A percentile compares a stretch with the other conserved stretches of the same genome.
phyloP scores from a whole-genome alignment of 1,139 yeast genomes.

The Suhomyces wounanorum region DNA sequence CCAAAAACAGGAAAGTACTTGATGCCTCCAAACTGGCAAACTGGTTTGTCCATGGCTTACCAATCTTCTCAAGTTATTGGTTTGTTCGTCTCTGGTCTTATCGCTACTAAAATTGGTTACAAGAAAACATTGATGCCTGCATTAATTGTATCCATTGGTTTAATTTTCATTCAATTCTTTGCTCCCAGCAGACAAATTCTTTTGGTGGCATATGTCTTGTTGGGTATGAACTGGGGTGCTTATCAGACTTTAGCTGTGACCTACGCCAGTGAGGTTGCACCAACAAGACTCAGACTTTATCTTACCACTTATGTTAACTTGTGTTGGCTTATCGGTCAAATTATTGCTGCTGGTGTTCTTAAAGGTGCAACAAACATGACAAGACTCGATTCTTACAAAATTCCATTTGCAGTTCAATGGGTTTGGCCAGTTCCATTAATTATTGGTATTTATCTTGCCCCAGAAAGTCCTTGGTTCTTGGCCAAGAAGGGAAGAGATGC shows the following conservation, averaged over 20 bases:
- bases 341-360: constrained; percentile 49
- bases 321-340: constrained; percentile 55
- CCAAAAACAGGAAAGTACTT: constrained; percentile 32
- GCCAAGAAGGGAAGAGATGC: constrained; percentile 35
- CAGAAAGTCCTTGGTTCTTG: constrained; percentile 49
- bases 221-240: constrained; percentile 57
- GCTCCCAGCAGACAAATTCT: constrained; percentile 42
- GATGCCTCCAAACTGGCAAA: constrained; percentile 51
- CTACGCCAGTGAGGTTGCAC: constrained; percentile 58
- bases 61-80: constrained; percentile 51
- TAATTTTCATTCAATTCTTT: constrained; percentile 52
- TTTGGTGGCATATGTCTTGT: constrained; percentile 46
- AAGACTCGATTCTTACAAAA: constrained; percentile 35
- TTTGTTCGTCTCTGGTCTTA: constrained; percentile 42
- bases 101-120: constrained; percentile 51
- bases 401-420: constrained; percentile 61
- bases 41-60: constrained; percentile 46
- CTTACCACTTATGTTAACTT: constrained; percentile 50
- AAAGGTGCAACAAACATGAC: constrained; percentile 32
- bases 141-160: constrained; percentile 35
- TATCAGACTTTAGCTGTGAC: constrained; percentile 51
- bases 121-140: constrained; percentile 44
- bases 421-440: constrained; percentile 56
- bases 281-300: constrained; percentile 47
- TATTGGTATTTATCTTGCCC: constrained; percentile 40